These are phyloP conservation scores for Ophiocordyceps camponoti-floridani DNA, from an alignment of 2,329 filamentous ascomycete species.

Conservation along the genomic window DNA sequence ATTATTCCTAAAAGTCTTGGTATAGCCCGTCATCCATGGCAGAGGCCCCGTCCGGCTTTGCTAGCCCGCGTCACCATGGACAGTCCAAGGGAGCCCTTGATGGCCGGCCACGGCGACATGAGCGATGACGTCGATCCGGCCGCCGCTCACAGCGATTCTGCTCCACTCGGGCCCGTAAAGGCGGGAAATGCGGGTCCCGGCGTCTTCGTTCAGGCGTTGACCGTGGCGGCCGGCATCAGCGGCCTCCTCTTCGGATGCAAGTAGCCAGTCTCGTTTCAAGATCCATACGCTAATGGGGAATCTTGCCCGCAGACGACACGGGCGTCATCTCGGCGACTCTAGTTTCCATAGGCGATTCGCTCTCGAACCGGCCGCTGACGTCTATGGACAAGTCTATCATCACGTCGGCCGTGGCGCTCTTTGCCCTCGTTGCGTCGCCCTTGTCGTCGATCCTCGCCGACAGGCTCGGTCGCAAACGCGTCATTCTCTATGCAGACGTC, in stretches of 20 bases:
- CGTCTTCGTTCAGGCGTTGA: slow-evolving; percentile 41
- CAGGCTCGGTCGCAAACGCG: slow-evolving; percentile 38
- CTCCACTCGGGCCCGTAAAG: slow-evolving; percentile 9
- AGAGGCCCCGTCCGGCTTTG: not conserved
- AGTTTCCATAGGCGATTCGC: slow-evolving; percentile 41
- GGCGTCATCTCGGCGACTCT: slow-evolving; percentile 53
- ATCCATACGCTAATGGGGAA: not conserved
- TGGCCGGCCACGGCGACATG: slow-evolving; percentile 10
- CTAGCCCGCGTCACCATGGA: not conserved
- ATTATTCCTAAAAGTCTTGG: not conserved
- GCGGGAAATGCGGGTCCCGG: slow-evolving; percentile 16
- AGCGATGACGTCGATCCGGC: slow-evolving; percentile 12
- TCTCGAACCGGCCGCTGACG: slow-evolving; percentile 36
- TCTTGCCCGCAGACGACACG: slow-evolving; percentile 34
- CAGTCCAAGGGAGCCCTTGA: slow-evolving; percentile 19
- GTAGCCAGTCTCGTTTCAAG: slow-evolving; percentile 11
- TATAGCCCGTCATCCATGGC: not conserved
- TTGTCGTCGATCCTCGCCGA: slow-evolving; percentile 48
- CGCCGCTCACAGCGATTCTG: not conserved
- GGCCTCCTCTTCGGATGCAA: slow-evolving; percentile 51
- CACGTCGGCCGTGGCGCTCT: slow-evolving; percentile 50
- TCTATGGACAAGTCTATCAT: slow-evolving; percentile 53
- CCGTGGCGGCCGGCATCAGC: slow-evolving; percentile 46
- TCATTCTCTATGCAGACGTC: slow-evolving; percentile 44
- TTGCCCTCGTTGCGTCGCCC: slow-evolving; percentile 46